Conservation (phyloP, 2,329 filamentous ascomycete genomes). For the Golovinomyces cichoracearum region DNA sequence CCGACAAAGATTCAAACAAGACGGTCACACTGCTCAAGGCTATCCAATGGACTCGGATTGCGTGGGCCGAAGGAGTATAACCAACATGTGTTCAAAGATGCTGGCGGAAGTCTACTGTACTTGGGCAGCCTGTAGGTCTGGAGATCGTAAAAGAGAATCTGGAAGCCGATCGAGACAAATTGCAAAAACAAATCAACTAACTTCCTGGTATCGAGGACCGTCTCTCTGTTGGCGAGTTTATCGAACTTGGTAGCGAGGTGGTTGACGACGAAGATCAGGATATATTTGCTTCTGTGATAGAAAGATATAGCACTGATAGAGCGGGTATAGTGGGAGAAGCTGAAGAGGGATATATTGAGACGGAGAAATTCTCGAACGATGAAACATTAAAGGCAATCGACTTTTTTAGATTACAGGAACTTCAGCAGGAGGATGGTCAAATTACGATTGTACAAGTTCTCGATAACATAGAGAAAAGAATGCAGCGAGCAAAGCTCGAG, state of each 20-base stretch:
- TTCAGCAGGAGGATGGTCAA: too few species aligned
- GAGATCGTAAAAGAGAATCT: neutral
- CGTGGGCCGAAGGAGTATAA: neutral
- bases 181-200: neutral
- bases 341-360: neutral
- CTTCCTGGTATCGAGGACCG: neutral
- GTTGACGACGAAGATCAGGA: neutral
- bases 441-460: too few species aligned
- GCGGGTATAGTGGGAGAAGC: neutral
- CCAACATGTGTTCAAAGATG: neutral
- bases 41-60: slow-evolving; percentile 2
- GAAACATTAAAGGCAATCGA: neutral
- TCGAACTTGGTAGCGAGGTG: too few species aligned
- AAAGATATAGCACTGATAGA: neutral
- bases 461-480: too few species aligned
- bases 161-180: too few species aligned
- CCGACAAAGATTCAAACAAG: slow-evolving; percentile 2
- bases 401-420: too few species aligned
- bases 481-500: too few species aligned
- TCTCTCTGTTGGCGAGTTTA: too few species aligned
- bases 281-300: neutral
- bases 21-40: slow-evolving; percentile 2
- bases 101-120: neutral
- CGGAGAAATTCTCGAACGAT: neutral
- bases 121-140: too few species aligned